Conservation (phyloP, 345 rosid genomes). For the Camelina hispida region DNA sequence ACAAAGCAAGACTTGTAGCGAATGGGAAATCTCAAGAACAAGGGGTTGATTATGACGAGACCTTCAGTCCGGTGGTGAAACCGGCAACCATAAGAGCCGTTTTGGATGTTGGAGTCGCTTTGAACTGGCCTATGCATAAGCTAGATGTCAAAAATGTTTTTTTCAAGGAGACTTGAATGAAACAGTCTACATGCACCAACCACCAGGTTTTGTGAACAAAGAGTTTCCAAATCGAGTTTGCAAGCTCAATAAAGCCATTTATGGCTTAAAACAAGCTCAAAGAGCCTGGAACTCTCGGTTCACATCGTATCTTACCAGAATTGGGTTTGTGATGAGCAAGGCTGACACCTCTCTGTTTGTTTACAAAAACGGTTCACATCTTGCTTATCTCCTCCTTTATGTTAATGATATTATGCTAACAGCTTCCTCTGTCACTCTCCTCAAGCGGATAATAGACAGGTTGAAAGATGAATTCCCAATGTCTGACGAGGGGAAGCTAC, state of each 20-base stretch:
- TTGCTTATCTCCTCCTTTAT: too few species aligned
- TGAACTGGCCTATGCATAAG: background rate
- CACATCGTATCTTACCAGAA: accelerated
- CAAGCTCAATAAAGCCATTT: background rate
- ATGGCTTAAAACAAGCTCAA: background rate
- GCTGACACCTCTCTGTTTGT: too few species aligned
- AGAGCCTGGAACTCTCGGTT: background rate
- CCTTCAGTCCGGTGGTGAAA: background rate
- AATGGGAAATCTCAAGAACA: background rate
- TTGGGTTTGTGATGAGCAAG: too few species aligned
- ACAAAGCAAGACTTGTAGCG: background rate
- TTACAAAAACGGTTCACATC: too few species aligned
- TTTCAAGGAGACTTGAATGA: background rate
- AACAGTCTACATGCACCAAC: background rate
- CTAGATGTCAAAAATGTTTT: background rate
- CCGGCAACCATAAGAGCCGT: background rate
- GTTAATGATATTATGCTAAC: too few species aligned
- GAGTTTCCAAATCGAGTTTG: accelerated
- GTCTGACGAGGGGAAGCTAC: accelerated
- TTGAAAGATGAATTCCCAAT: too few species aligned
- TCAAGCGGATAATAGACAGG: too few species aligned
- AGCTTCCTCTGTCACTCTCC: accelerated
- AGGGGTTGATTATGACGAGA: background rate
- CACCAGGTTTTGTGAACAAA: background rate
- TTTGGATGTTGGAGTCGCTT: background rate